These are phyloP conservation scores for Xerocomellus dryophilus DNA, from an alignment of 768 basidiomycete genomes.

Conservation along the genomic window DNA sequence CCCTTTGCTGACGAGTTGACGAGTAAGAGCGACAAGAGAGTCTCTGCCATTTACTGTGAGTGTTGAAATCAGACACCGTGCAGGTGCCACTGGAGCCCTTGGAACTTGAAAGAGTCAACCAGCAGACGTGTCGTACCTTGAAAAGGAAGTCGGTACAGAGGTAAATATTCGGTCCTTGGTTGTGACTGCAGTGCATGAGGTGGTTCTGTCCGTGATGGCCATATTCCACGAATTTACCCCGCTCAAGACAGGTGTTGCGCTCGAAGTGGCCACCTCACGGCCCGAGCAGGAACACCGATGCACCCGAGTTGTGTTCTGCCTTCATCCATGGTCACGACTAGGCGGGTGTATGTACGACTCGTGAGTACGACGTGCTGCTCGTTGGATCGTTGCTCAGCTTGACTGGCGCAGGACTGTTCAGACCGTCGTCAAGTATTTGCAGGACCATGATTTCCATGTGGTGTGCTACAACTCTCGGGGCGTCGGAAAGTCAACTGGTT, in stretches of 20 bases:
- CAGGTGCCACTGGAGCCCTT: too few relatives aligned
- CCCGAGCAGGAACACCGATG: conserved; percentile 21
- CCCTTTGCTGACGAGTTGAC: conserved; percentile 84
- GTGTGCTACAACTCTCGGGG: conserved; percentile 77
- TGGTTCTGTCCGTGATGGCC: neutral
- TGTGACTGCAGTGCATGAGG: neutral
- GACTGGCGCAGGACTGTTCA: conserved; percentile 32
- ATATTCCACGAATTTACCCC: conserved; percentile 6
- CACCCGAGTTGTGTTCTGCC: conserved; percentile 60
- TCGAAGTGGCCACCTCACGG: conserved; percentile 40
- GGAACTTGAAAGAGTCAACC: too few relatives aligned
- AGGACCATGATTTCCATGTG: conserved; percentile 50
- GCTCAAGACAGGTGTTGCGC: conserved; percentile 40
- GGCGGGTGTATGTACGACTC: conserved; percentile 75
- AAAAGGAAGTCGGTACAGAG: conserved; percentile 3
- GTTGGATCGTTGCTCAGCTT: neutral
- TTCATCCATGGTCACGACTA: conserved; percentile 86
- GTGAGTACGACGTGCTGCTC: conserved; percentile 42
- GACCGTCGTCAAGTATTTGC: conserved; percentile 44
- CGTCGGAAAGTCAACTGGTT: conserved; percentile 70
- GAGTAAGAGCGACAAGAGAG: conserved; percentile 75
- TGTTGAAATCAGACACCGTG: too few relatives aligned
- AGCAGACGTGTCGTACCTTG: neutral
- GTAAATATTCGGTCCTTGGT: neutral
- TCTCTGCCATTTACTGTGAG: conserved; percentile 51